Evolutionary conservation across 2,329 filamentous ascomycete species (phyloP).

Genomic region (Venturia pyrina): DNA sequence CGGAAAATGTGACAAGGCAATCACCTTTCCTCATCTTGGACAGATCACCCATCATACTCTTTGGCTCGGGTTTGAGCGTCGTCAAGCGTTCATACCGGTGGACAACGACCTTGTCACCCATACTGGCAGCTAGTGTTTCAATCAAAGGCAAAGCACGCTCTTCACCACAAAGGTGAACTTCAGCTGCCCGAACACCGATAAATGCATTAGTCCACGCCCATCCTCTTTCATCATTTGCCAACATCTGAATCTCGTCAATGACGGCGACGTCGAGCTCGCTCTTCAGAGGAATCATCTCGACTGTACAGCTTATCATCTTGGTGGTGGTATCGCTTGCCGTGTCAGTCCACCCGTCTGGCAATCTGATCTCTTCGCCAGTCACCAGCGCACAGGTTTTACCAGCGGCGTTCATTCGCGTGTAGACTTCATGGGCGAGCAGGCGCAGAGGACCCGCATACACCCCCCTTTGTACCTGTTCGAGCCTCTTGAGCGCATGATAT

Average conservation of each 20-base stretch:
- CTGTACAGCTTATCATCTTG: slow-evolving; percentile 73
- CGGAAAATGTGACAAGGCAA: slow-evolving; percentile 78
- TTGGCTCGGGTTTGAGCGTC: slow-evolving; percentile 51
- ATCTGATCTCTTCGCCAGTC: slow-evolving; percentile 80
- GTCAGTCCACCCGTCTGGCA: slow-evolving; percentile 41
- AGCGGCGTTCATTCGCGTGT: slow-evolving; percentile 69
- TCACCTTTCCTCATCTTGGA: slow-evolving; percentile 73
- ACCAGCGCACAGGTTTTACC: slow-evolving; percentile 68
- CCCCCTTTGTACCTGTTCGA: slow-evolving; percentile 66
- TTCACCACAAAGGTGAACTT: slow-evolving; percentile 91
- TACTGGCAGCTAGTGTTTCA: slow-evolving; percentile 61
- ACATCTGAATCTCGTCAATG: slow-evolving; percentile 99
- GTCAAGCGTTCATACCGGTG: slow-evolving; percentile 79
- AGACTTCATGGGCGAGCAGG: slow-evolving; percentile 89
- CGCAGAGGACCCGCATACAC: slow-evolving; percentile 87
- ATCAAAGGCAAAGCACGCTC: slow-evolving; percentile 72
- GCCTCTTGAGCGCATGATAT: slow-evolving; percentile 77
- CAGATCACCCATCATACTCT: slow-evolving; percentile 55
- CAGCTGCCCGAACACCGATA: slow-evolving; percentile 74
- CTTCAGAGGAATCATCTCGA: slow-evolving; percentile 70
- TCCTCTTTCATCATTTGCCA: slow-evolving; percentile 66
- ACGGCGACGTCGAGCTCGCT: slow-evolving; percentile 75
- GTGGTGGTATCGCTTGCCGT: slow-evolving; percentile 34
- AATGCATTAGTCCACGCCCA: slow-evolving; percentile 93
- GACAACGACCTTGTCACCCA: slow-evolving; percentile 73